These are phyloP conservation scores for Vishniacozyma victoriae DNA, from an alignment of 768 basidiomycete species.

Conservation along the genomic window DNA sequence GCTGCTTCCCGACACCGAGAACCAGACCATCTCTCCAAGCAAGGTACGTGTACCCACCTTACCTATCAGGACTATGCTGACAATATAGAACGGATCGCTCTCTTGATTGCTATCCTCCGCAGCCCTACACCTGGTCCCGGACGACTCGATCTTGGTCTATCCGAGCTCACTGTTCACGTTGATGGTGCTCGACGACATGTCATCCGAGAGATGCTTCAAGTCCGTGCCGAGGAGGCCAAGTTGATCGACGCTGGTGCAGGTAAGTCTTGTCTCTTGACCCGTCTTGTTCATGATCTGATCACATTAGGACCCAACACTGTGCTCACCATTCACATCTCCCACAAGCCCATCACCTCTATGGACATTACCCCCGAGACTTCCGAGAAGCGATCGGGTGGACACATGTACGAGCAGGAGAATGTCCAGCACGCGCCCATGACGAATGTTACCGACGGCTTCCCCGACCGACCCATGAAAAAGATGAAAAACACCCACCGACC, in stretches of 20 bases:
- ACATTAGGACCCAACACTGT: constrained; percentile 10
- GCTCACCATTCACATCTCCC: constrained; percentile 29
- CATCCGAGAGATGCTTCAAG: constrained; percentile 44
- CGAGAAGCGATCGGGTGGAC: constrained; percentile 24
- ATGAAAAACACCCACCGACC: constrained; percentile 1
- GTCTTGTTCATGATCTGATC: background rate
- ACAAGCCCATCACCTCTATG: constrained; percentile 23
- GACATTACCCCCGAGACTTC: constrained; percentile 16
- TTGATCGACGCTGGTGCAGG: constrained; percentile 23
- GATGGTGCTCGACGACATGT: constrained; percentile 37
- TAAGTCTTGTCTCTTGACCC: constrained; percentile 1
- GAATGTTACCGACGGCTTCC: background rate
- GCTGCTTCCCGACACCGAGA: constrained; percentile 46
- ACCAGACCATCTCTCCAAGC: constrained; percentile 49
- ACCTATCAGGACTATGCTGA: background rate
- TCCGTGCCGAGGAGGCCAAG: constrained; percentile 47
- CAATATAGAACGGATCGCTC: constrained; percentile 43
- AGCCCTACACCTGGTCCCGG: constrained; percentile 33
- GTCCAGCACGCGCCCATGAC: background rate
- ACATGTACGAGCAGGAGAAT: constrained; percentile 27
- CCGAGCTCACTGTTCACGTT: constrained; percentile 41
- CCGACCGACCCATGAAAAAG: constrained; percentile 21
- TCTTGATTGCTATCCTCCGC: constrained; percentile 44
- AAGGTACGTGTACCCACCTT: constrained; percentile 33
- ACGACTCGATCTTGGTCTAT: constrained; percentile 44